Evolutionary conservation across 352 stramenopile genomes (phyloP).

Genomic region (Pythium myriotylum): DNA sequence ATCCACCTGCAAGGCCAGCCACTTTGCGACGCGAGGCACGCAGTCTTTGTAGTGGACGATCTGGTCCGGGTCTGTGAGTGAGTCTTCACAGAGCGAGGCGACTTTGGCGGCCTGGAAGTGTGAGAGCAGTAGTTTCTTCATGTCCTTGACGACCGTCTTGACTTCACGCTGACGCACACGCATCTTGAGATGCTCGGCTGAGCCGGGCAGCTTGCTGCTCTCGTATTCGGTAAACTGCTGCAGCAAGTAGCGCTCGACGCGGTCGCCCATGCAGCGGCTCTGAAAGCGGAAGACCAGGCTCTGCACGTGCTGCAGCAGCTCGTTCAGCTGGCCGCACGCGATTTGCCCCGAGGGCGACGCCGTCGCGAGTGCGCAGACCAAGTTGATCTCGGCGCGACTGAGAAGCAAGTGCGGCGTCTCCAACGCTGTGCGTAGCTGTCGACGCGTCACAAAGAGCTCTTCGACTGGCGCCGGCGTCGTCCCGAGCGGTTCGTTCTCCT

Average conservation of each 20-base stretch:
- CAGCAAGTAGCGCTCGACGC: conserved; percentile 44
- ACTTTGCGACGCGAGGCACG: conserved; percentile 32
- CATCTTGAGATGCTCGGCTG: conserved; percentile 50
- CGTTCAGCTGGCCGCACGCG: conserved; percentile 37
- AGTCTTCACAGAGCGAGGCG: conserved; percentile 32
- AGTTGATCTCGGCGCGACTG: conserved; percentile 59
- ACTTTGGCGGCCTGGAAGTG: conserved; percentile 54
- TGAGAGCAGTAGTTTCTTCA: conserved; percentile 58
- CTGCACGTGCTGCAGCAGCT: conserved; percentile 50
- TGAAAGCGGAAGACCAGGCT: conserved; percentile 67
- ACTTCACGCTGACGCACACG: conserved; percentile 49
- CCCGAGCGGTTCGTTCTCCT: not conserved
- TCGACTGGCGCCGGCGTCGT: conserved; percentile 1
- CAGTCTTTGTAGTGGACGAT: conserved; percentile 52
- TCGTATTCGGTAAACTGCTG: conserved; percentile 56
- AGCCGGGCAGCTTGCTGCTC: conserved; percentile 45
- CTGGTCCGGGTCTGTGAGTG: conserved; percentile 24
- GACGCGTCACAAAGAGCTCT: conserved; percentile 37
- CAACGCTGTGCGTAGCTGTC: conserved; percentile 49
- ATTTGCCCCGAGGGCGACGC: conserved; percentile 32
- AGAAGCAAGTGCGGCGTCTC: conserved; percentile 60
- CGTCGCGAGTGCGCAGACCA: conserved; percentile 46
- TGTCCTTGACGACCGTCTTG: conserved; percentile 42
- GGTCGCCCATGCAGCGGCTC: conserved; percentile 43
- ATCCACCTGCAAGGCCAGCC: conserved; percentile 40